Evolutionary conservation across 164 flowering plant genomes (phyloP), one percentile per base, ranked within the genome.

Genomic region (Magnolia kwangsiensis): DNA sequence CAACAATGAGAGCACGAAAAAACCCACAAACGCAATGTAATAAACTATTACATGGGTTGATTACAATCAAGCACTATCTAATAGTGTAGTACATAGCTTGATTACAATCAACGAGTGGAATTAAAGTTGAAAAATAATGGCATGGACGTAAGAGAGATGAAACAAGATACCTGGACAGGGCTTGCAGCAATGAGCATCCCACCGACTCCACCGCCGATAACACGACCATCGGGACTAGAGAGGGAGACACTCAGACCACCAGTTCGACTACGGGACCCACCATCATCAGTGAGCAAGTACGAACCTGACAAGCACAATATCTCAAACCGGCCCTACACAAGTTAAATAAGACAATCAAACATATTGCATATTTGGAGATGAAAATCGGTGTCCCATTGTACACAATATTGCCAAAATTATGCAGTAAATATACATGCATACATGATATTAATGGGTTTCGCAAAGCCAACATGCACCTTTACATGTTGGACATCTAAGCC

Each of bases 201-300:
- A 61, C 91, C 98, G 51, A 92, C 95, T 70, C 92, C 95, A 59
- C 98, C 98, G 78, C 98, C 98, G 61, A 91, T 87, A 75, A 94
- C 91, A 50, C 90, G 92, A 7, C 98, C 97, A 85, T 94, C 97
- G 63, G 97, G 94, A 78, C 94, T 90, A 16, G 94, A 89, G 67
- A 95, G 91, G 69, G 96, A 90, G 45, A 95, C 82, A 76, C 89
- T 92, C 20, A 95, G 82, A 68, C 94, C 90, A 50, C 96, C 98
- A 29, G 86, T 75, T 70, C 95, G 90, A 77, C 85, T 83, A 18
- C 84, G 90, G 50, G 94, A 83, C 29, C 88, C 88, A 78, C 82
- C 89, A 78, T 67, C 79, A 55, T 86, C 90, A 8, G 87, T 79
- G 50, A 85, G 81, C 84, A 90, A 76, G 79, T 85, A 95, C 11